Evolutionary conservation across 805 yeast genomes (phyloP).

Genomic region (Candida maris): DNA sequence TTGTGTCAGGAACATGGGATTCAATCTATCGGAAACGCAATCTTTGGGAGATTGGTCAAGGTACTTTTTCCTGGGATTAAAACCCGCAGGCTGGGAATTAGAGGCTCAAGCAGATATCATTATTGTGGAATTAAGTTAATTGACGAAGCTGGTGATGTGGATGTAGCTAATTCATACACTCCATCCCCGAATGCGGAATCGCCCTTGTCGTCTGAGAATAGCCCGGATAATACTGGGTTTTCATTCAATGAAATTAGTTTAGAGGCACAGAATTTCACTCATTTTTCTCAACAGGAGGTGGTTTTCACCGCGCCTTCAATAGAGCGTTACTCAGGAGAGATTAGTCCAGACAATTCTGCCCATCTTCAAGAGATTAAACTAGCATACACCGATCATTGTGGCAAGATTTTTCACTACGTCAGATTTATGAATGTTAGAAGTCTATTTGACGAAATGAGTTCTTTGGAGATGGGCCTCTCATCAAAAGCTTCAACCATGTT

Average conservation of each 20-base stretch:
- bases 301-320: slow-evolving; percentile 17
- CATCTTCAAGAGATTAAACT: slow-evolving; percentile 38
- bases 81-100: slow-evolving; percentile 75
- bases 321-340: slow-evolving; percentile 9
- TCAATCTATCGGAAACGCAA: slow-evolving; percentile 68
- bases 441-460: slow-evolving; percentile 48
- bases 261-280: slow-evolving; percentile 10
- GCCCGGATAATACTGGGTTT: slow-evolving; percentile 4
- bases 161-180: slow-evolving; percentile 10
- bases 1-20: slow-evolving; percentile 50
- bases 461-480: slow-evolving; percentile 54
- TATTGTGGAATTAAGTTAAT: slow-evolving; percentile 67
- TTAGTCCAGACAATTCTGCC: slow-evolving; percentile 9
- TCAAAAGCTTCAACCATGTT: slow-evolving; percentile 60
- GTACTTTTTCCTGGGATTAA: slow-evolving; percentile 61
- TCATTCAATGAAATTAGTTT: slow-evolving; percentile 7
- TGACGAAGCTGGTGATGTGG: slow-evolving; percentile 33
- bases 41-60: slow-evolving; percentile 71
- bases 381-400: slow-evolving; percentile 61
- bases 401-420: slow-evolving; percentile 58
- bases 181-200: slow-evolving; percentile 16
- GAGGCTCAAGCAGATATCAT: slow-evolving; percentile 82
- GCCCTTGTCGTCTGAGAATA: slow-evolving; percentile 8
- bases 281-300: slow-evolving; percentile 9
- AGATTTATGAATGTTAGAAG: slow-evolving; percentile 65